Base-by-base conservation (phyloP, 129 eudicot genomes). In the Flaveria bidentis region DNA sequence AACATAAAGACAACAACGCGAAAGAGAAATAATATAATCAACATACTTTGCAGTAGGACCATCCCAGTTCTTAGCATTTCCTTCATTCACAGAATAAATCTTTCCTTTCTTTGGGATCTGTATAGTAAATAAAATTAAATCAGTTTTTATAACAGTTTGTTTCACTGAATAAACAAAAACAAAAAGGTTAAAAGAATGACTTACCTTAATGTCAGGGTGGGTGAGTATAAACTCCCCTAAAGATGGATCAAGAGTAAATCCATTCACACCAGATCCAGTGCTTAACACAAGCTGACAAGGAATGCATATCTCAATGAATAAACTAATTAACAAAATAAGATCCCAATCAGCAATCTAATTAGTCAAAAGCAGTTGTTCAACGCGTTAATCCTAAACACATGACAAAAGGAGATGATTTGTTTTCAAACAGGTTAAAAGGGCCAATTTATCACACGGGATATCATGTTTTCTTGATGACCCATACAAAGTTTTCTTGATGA, bases 61-160 rank as follows among this genome's bases (percentile, higher is more conserved):
- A 81, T 94, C 99, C 99, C 99, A 94, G 78, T 94, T 91, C 82
- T 87, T 91, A 13, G 99, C 97, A 83, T 94, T 94, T 82, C 99
- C 99, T 87, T 94, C 99, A 78, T 94, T 94, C 18, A 94, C 99
- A 12, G 99, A 94, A 74, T 94, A 94, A 69, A 91, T 91, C 83
- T 89, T 94, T 57, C 99, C 99, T 80, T 89, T 89, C 77, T 86
- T 94, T 2, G 99, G 99, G 28, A 87, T 86, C 99, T 94, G 87
- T 60, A 9, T 56, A 56, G 12, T 1, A 56, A 18, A 56, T 20
- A 56, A 17, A 56, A 56, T 18, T 18, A n/a, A 6, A 53, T n/a
- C 23, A 53, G 60, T 17, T 56, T 25, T 7, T 56, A 20, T 56
- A 8, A 62, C 68, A 1, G 22, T 4, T 2, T 63, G 46, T 30